Base-by-base conservation (phyloP, 768 basidiomycete genomes). In the Kwoniella dendrophila region DNA sequence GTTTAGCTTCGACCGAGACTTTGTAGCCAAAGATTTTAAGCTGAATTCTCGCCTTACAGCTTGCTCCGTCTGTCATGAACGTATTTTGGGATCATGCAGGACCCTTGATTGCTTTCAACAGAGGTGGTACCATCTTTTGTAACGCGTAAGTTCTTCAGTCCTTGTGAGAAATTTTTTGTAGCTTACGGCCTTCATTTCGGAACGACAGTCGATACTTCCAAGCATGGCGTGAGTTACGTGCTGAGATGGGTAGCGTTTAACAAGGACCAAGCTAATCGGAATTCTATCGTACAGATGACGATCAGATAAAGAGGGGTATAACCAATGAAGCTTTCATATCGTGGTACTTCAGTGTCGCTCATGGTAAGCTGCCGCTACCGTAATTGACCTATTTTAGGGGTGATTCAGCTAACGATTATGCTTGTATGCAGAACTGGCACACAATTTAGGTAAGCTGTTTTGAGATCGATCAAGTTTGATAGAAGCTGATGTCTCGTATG, bases 321-420 rank as follows among this genome's bases (percentile, higher is more conserved):
- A 70, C 83, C 26, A 79, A 80, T 16, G 82, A 87, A 32, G 92
- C 95, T 0, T 86, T 87, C 62, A 88, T 89, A 32, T 90, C 90
- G 14, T 95, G 91, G 90, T 99, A 88, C 78, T 91, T 94, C 72
- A 88, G 89, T 0, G 83, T 96, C 14, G 92, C 94, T 0, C 95
- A 96, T 75, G 92, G 69, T 70, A 32, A 54, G 69, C 59, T 33
- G 7, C 18, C 12, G n/a, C 6, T 5, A 20, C 20, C n/a, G 7
- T 44, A 14, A 4, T 40, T 7, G 3, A 34, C n/a, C 16, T 6
- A 12, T 8, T 11, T 43, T 43, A 10, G 3, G 36, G 22, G 53
- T 8, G 29, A 55, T 14, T 2, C 20, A 56, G 38, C 41, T 56
- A 10, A 55, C 53, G 22, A 48, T 18, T 47, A 4, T 18, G 22